A percentile compares a stretch with the other conserved stretches of the same genome.
Conservation (phyloP, 75 land plant genomes). For the Pinus albicaulis region DNA sequence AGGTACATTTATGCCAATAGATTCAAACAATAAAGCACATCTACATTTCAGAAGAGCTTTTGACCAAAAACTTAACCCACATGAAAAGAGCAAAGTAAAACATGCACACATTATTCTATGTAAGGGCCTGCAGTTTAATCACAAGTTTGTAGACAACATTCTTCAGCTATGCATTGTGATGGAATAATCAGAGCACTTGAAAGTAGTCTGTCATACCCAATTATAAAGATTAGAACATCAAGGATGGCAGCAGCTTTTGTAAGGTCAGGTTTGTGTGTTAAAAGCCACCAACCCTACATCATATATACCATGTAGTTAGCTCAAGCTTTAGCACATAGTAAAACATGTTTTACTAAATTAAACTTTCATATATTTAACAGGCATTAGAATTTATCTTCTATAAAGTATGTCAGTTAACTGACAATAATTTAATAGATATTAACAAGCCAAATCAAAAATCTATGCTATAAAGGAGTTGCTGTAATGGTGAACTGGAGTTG, state of each 20-base stretch:
- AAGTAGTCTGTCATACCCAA: constrained; percentile 54
- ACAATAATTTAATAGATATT: not conserved
- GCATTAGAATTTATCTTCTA: not conserved
- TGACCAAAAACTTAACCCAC: not conserved
- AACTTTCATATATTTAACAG: not conserved
- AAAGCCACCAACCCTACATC: constrained; percentile 95
- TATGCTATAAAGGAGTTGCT: not conserved
- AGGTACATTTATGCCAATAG: not conserved
- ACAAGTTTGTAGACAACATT: not conserved
- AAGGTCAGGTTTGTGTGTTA: constrained; percentile 61
- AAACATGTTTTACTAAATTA: not conserved
- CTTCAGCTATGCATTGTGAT: not conserved
- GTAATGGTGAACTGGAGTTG: not conserved
- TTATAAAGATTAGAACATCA: constrained; percentile 67
- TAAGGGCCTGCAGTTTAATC: not conserved
- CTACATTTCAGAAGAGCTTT: not conserved
- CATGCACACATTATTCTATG: not conserved
- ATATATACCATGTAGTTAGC: constrained; percentile 1
- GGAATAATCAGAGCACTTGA: not conserved
- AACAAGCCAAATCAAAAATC: not conserved
- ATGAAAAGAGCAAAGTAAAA: not conserved
- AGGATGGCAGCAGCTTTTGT: constrained; percentile 54
- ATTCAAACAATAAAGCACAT: not conserved
- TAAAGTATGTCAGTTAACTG: not conserved
- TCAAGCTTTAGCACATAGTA: not conserved